These are phyloP conservation scores for Penicillium sp. DNA, from an alignment of 2,329 filamentous ascomycete species.

Conservation along the genomic window DNA sequence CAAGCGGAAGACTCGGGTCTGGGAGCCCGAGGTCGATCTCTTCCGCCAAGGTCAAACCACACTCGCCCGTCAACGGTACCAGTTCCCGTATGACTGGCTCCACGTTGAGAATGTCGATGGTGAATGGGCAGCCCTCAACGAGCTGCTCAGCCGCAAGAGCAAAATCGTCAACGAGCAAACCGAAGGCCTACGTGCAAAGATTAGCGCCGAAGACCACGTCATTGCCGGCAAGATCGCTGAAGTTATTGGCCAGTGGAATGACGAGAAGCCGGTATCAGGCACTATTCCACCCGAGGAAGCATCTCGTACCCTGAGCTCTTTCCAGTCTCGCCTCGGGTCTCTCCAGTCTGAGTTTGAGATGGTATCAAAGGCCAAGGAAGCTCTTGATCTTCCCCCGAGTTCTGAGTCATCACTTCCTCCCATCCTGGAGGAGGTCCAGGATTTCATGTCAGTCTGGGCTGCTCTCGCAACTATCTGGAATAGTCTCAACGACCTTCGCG, in stretches of 20 bases:
- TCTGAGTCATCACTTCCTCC: slow-evolving; percentile 78
- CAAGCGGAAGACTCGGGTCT: slow-evolving; percentile 87
- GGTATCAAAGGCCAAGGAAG: slow-evolving; percentile 95
- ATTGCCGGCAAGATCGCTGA: slow-evolving; percentile 85
- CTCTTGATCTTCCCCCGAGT: slow-evolving; percentile 80
- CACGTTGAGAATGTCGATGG: slow-evolving; percentile 95
- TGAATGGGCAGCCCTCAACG: slow-evolving; percentile 90
- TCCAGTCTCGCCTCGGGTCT: slow-evolving; percentile 80
- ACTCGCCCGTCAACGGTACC: slow-evolving; percentile 85
- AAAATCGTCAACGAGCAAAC: slow-evolving; percentile 97
- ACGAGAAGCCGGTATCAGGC: slow-evolving; percentile 94
- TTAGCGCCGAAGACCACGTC: slow-evolving; percentile 87
- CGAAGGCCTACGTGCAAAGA: slow-evolving; percentile 91
- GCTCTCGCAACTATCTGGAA: slow-evolving; percentile 95
- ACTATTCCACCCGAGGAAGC: slow-evolving; percentile 88
- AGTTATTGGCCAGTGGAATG: slow-evolving; percentile 83
- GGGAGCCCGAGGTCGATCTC: slow-evolving; percentile 93
- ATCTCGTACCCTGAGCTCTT: slow-evolving; percentile 74
- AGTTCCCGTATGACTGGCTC: slow-evolving; percentile 91
- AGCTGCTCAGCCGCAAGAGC: slow-evolving; percentile 85
- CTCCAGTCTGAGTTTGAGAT: slow-evolving; percentile 87
- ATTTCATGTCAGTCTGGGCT: slow-evolving; percentile 99
- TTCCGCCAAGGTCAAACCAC: slow-evolving; percentile 96
- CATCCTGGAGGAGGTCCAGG: slow-evolving; percentile 91
- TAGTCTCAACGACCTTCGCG: slow-evolving; percentile 88